Conservation (phyloP, 306 rosid species). For the Carpinus fangiana region DNA sequence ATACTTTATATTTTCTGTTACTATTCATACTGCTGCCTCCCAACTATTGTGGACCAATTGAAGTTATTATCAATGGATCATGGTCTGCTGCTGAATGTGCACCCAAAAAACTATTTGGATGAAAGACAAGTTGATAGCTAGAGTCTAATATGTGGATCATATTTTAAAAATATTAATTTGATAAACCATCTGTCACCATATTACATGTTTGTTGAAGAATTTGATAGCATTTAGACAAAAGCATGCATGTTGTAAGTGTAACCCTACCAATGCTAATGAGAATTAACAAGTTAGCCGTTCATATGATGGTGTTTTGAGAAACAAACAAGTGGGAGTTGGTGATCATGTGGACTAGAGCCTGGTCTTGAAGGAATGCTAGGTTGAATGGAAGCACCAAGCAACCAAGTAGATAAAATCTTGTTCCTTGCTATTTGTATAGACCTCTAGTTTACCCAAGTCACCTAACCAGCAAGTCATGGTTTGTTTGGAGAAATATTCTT, state of each 20-base stretch:
- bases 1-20: neutral
- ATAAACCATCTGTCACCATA: neutral
- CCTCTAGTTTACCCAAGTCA: neutral
- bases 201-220: neutral
- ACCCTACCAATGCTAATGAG: neutral
- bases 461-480: neutral
- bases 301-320: constrained; percentile 18
- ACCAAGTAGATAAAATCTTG: neutral
- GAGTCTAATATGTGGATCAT: neutral
- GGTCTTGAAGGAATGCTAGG: constrained; percentile 21
- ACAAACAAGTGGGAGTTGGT: constrained; percentile 12
- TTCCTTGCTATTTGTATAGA: neutral
- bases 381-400: constrained; percentile 20
- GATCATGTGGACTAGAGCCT: neutral
- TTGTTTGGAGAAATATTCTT: neutral
- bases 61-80: neutral
- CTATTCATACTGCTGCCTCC: too few relatives aligned
- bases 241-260: neutral
- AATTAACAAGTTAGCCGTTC: neutral
- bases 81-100: constrained; percentile 2
- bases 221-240: neutral
- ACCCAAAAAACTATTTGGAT: constrained; percentile 2
- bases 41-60: neutral
- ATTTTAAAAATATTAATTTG: neutral
- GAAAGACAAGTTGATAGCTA: neutral